Conservation (phyloP, 2,329 filamentous ascomycete species). For the Talaromyces sp. region DNA sequence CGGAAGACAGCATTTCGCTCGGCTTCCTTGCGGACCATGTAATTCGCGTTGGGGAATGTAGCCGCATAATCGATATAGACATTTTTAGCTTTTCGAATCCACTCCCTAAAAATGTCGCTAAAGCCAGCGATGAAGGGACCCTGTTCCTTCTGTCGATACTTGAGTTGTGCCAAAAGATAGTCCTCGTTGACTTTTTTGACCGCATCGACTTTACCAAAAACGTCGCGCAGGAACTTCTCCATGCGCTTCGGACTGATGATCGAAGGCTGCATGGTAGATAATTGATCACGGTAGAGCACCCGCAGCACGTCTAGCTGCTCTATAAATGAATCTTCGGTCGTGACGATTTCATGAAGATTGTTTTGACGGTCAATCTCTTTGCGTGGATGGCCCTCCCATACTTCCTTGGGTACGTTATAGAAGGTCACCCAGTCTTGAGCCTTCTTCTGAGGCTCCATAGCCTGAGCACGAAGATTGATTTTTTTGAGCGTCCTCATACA, state of each 20-base stretch:
- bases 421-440: constrained; percentile 85
- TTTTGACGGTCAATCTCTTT: constrained; percentile 94
- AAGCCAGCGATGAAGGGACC: constrained; percentile 92
- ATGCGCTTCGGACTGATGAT: constrained; percentile 77
- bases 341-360: constrained; percentile 90
- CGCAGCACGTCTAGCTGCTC: constrained; percentile 82
- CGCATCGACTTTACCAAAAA: constrained; percentile 86
- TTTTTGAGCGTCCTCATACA: constrained; percentile 94
- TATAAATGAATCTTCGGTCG: constrained; percentile 88
- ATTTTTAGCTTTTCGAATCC: constrained; percentile 88
- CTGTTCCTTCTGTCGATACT: constrained; percentile 95
- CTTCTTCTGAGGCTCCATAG: constrained; percentile 64
- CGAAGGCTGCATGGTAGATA: constrained; percentile 68
- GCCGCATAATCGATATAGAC: constrained; percentile 92
- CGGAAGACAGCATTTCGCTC: constrained; percentile 82
- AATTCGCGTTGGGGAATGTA: constrained; percentile 78
- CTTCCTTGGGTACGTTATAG: constrained; percentile 77
- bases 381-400: constrained; percentile 66
- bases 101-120: constrained; percentile 95
- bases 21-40: constrained; percentile 77
- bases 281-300: constrained; percentile 77
- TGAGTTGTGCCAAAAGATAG: constrained; percentile 84
- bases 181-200: constrained; percentile 92
- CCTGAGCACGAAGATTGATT: constrained; percentile 76
- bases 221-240: constrained; percentile 73